Evolutionary conservation across 108 stramenopile genomes (phyloP), one percentile per base, ranked within the genome.

Genomic region (Nitzschia sp.): DNA sequence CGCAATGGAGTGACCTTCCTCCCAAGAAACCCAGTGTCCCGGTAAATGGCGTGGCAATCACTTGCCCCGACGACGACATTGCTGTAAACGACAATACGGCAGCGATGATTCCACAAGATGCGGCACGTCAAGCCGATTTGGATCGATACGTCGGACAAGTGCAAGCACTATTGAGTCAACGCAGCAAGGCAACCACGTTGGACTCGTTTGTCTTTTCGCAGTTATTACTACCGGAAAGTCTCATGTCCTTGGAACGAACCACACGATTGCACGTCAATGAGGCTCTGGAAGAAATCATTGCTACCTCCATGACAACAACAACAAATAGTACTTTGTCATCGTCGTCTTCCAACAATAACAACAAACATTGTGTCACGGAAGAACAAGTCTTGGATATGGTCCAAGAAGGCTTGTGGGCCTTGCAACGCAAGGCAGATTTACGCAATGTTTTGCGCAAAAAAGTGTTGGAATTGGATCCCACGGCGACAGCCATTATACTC

Each of bases 381-480:
- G 74, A 68, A 24, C 11, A 57, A 29, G 54, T 75, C 2, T 13
- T 59, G 13, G 64, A 32, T 9, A 29, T 77, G 30, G 33, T 77
- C 5, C 54, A 64, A 25, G 68, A 23, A 11, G 69, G 68, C 18
- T 45, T 77, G 25, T 21, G 55, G 0, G 76, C 68, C 9, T 28
- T 69, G 46, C 21, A 42, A 15, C 48, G 32, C 0, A 21, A 65
- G 26, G 55, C 33, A 6, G 47, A 66, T 70, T 31, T 77, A 3
- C 59, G 69, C 31, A 62, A 70, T 46, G 60, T 54, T 24, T 46
- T 77, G 24, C 59, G 64, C n/a, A 65, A 70, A 49, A 45, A 28
- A 17, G 60, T 45, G 1, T 27, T 59, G 54, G 49, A 64, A 53
- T 46, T 59, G 29, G 63, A 64, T 66, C 35, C 63, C 5, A 61